Percentiles rank a stretch among this genome's conserved stretches.
Evolutionary conservation across 129 eudicot species (phyloP).

Genomic region (Erigeron canadensis): DNA sequence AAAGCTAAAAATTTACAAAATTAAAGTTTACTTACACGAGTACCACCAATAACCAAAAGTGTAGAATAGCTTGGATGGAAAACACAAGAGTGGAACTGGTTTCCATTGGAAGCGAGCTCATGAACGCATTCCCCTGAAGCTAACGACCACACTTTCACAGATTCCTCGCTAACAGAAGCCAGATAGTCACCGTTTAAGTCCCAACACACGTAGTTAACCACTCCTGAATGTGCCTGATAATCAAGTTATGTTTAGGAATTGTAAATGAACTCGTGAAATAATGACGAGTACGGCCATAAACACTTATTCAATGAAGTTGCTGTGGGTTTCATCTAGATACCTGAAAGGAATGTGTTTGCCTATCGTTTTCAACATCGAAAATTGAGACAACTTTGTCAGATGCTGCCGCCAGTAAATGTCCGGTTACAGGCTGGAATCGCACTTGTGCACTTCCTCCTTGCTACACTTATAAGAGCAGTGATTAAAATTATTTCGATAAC

Average conservation of each 20-base stretch:
- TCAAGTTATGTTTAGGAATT: conserved; percentile 1
- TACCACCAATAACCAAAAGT: conserved; percentile 89
- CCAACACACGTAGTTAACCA: conserved; percentile 86
- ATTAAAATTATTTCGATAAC: neutral
- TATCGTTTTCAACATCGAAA: conserved; percentile 83
- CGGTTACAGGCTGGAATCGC: conserved; percentile 87
- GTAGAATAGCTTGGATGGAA: conserved; percentile 96
- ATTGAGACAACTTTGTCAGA: conserved; percentile 83
- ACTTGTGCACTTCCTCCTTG: conserved; percentile 96
- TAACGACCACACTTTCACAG: conserved; percentile 90
- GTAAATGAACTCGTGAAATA: neutral
- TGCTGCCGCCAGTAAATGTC: conserved; percentile 89
- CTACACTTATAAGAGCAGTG: conserved; percentile 32
- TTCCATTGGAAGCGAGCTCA: conserved; percentile 77
- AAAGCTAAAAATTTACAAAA: neutral
- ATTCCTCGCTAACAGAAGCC: conserved; percentile 91
- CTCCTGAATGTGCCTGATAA: conserved; percentile 72
- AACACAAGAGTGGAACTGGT: conserved; percentile 95
- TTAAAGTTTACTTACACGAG: conserved; percentile 44
- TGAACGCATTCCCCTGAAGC: conserved; percentile 77
- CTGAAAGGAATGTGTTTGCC: conserved; percentile 82
- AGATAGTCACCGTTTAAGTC: conserved; percentile 77
- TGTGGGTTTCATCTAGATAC: conserved; percentile 38
- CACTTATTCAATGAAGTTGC: conserved; percentile 11
- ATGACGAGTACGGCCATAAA: neutral